A percentile compares a stretch with the other conserved stretches of the same genome.
phyloP scores from a whole-genome alignment of 129 eudicot genomes.

The Flaveria brownii region DNA sequence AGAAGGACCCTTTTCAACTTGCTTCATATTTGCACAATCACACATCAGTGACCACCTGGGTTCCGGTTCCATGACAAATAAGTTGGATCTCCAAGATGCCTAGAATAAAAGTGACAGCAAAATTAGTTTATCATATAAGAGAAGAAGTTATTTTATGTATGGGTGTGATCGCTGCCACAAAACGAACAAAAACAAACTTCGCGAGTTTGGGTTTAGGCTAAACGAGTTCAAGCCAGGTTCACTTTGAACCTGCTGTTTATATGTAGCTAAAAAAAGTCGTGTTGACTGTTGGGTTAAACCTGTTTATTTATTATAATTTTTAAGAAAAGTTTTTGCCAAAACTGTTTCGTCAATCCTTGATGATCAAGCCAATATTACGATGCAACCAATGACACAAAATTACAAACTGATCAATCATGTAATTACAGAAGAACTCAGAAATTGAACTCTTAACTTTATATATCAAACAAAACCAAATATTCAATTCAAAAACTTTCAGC shows the following conservation, averaged over 20 bases:
- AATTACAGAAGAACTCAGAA: no score
- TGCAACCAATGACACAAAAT: background rate
- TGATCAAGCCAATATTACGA: background rate
- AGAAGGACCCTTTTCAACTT: constrained; percentile 15
- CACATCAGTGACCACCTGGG: constrained; percentile 66
- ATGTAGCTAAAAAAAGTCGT: background rate
- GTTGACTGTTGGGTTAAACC: background rate
- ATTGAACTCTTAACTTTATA: background rate
- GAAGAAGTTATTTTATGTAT: background rate
- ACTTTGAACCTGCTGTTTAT: background rate
- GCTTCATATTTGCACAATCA: constrained; percentile 28
- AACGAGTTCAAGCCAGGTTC: background rate
- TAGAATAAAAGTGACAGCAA: constrained; percentile 27
- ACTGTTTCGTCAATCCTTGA: no score
- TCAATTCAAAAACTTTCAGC: background rate
- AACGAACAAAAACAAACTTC: background rate
- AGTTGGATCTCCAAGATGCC: constrained; percentile 92
- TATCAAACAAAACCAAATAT: background rate
- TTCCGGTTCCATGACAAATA: constrained; percentile 90
- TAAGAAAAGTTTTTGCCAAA: background rate
- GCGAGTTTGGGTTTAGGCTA: background rate
- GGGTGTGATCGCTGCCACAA: background rate
- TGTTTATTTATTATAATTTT: background rate
- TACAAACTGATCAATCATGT: background rate
- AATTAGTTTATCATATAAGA: background rate